Base-by-base conservation (phyloP, 2,329 filamentous ascomycete species). In the Phoma sp. region DNA sequence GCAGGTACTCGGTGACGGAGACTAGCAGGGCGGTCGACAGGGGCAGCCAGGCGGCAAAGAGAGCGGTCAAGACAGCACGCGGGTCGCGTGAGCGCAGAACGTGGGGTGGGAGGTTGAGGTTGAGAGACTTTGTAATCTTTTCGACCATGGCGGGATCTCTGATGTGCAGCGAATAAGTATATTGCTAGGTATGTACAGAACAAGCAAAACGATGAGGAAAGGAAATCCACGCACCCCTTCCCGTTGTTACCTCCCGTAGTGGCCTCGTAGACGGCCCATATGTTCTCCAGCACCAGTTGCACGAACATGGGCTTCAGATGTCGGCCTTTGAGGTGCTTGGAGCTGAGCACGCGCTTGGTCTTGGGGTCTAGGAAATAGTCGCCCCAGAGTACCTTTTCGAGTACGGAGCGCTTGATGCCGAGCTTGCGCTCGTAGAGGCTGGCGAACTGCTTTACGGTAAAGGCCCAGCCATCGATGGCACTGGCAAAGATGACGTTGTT, bases 401-500 rank as follows among this genome's bases (percentile, higher is more conserved):
- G 84, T 0, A 91, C 78, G 21, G 86, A 87, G 39, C 93, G 85
- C 77, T 96, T 98, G 75, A 98, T 96, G 12, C 95, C 93, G 6
- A 99, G 84, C 75, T 99, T 99, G 80, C 93, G 96, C 77, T 98
- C 93, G 71, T 98, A 99, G 23, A 98, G 80, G 30, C 86, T 86
- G 15, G 95, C 93, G 72, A 99, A 99, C 68, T 99, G 95, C 43
- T 92, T 86, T 42, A 96, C 88, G 0, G 95, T 99, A 68, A 99
- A 99, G 2, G 95, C 95, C 95, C 95, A 99, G n/a, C 95, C 95
- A 71, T 99, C 95, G 51, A 96, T 89, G 55, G 95, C 95, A 73
- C 93, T 98, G 79, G 92, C 92, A 74, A 99, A 99, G 60, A 99
- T 98, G 74, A 99, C 95, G 70, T 99, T 99, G 75, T 97, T 97